A percentile compares a stretch with the other conserved stretches of the same genome.
Conservation (phyloP, 371 early-diverging fungal species). For the Choanephora cucurbitarum region DNA sequence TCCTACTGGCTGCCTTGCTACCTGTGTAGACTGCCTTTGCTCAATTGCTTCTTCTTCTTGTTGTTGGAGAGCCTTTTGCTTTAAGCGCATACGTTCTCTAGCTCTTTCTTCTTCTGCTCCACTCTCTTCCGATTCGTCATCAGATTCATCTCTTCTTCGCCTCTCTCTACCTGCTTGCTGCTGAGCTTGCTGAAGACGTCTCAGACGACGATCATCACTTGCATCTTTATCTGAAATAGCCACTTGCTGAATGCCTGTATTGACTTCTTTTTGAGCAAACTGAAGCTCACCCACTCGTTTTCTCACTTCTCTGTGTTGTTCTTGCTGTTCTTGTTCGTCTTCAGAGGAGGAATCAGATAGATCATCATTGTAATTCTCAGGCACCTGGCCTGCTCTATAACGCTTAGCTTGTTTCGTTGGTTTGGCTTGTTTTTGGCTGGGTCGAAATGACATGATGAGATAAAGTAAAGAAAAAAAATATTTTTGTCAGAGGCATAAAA, state of each 20-base stretch:
- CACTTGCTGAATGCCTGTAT: conserved; percentile 45
- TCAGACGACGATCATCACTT: conserved; percentile 44
- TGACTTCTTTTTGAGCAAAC: conserved; percentile 50
- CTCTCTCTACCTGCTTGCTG: conserved; percentile 36
- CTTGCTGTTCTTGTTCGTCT: conserved; percentile 21
- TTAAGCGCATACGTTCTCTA: conserved; percentile 46
- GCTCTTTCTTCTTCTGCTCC: conserved; percentile 45
- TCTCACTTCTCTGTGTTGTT: conserved; percentile 8
- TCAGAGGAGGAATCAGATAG: conserved; percentile 55
- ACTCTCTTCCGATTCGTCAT: conserved; percentile 31
- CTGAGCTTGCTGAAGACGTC: conserved; percentile 41
- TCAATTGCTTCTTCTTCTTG: conserved; percentile 24
- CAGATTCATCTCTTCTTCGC: conserved; percentile 40
- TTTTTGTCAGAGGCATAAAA: neutral
- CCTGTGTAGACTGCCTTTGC: conserved; percentile 30
- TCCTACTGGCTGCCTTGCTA: conserved; percentile 38
- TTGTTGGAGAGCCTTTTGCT: conserved; percentile 39
- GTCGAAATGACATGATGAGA: conserved; percentile 20
- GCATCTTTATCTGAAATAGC: conserved; percentile 48
- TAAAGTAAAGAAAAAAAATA: conserved; percentile 1
- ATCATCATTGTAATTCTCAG: conserved; percentile 59
- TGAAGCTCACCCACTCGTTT: conserved; percentile 21
- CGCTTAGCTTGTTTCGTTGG: conserved; percentile 58
- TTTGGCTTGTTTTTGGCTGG: conserved; percentile 17
- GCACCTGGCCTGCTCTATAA: conserved; percentile 65